phyloP scores from a whole-genome alignment of 306 rosid genomes.

The Quercus parvula region DNA sequence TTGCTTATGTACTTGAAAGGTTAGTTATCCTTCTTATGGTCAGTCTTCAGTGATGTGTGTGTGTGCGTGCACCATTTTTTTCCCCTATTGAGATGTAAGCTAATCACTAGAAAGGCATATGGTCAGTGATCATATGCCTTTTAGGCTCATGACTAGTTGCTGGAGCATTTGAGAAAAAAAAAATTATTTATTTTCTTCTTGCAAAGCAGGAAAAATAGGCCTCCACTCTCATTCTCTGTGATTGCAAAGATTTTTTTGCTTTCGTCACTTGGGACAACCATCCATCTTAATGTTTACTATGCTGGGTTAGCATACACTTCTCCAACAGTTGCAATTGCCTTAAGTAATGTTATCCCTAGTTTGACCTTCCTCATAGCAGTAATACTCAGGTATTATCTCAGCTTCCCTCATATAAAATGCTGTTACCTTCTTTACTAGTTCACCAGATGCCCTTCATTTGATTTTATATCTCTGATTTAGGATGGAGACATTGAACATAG shows the following conservation, averaged over 20 bases:
- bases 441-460: not conserved
- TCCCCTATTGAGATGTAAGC: not conserved
- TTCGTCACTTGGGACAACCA: slow-evolving; percentile 32
- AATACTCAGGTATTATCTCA: slow-evolving; percentile 21
- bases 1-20: slow-evolving; percentile 30
- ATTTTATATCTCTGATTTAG: slow-evolving; percentile 7
- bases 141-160: not conserved
- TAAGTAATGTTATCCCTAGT: slow-evolving; percentile 32
- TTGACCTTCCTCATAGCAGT: slow-evolving; percentile 32
- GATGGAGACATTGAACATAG: slow-evolving; percentile 42
- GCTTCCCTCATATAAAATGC: not conserved
- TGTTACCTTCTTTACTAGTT: not conserved
- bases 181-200: not conserved
- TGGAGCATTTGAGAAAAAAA: not conserved
- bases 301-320: slow-evolving; percentile 34
- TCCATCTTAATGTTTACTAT: slow-evolving; percentile 29
- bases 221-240: slow-evolving; percentile 19
- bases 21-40: not conserved
- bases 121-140: not conserved
- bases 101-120: not conserved
- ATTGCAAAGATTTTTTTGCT: slow-evolving; percentile 26
- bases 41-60: not conserved
- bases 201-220: slow-evolving; percentile 30
- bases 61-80: no score
- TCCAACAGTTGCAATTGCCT: slow-evolving; percentile 30